Evolutionary conservation across 202 grass and related monocot species (phyloP), one percentile per base, ranked within the genome.

Genomic region (Schoenoplectus tabernaemontani): DNA sequence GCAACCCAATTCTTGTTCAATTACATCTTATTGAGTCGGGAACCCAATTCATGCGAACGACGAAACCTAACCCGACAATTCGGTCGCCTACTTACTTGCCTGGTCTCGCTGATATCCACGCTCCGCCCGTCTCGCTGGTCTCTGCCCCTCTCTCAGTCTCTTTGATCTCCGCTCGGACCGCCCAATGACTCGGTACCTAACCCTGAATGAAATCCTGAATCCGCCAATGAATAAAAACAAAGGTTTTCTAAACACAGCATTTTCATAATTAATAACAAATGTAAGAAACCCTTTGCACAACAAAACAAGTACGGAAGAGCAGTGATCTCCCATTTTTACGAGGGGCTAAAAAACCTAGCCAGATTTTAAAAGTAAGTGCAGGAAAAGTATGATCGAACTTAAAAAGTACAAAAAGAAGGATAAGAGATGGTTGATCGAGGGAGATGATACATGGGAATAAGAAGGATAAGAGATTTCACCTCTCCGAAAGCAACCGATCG

Each of bases 341-440:
- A 33, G 4, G 17, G 50, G 13, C 24, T 33, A 64, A 20, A 63
- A 48, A 48, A 10, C 23, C 57, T 47, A 51, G 15, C 7, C 34
- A 33, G 22, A 53, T 32, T 53, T n/a, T n/a, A n/a, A n/a, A n/a
- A 4, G 28, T 6, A 63, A 64, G 23, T 28, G 57, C 76, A 64
- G 64, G 58, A 79, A 64, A 50, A 28, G 19, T 64, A 80, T 36
- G 57, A 80, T 64, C 59, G 37, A 32, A 47, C 57, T 32, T 46
- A 80, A 62, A 33, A 32, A 17, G 19, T 10, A 63, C n/a, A 80
- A 80, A 62, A 19, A 9, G 12, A 78, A 42, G 33, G 46, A 17
- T 4, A 9, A 9, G 22, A 74, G 33, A 51, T 4, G 23, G 0
- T n/a, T 2, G 46, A 53, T 74, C 46, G 7, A 33, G 5, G 8